Conservation (phyloP, 2,329 filamentous ascomycete genomes). For the Sporothrix dimorphospora region DNA sequence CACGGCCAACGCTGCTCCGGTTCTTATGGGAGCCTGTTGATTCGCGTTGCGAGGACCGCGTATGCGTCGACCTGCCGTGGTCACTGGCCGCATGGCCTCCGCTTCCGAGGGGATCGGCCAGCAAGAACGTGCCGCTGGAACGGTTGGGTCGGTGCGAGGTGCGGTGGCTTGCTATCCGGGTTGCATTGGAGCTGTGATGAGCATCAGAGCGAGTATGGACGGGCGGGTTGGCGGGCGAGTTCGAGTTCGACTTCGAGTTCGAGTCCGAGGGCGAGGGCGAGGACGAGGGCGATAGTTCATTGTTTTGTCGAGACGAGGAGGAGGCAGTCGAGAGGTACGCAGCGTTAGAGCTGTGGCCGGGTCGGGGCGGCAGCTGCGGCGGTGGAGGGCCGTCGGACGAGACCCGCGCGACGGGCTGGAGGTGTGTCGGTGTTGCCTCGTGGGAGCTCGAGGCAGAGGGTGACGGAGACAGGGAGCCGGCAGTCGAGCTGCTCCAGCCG, state of each 20-base stretch:
- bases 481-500: slow-evolving; percentile 10
- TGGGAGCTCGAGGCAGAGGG: neutral
- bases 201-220: neutral
- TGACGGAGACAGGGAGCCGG: neutral
- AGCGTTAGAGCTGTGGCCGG: neutral
- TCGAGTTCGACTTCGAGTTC: neutral
- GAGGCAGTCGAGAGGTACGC: slow-evolving; percentile 1
- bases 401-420: neutral
- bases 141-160: slow-evolving; percentile 39
- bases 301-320: slow-evolving; percentile 7
- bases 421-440: neutral
- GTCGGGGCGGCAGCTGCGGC: neutral
- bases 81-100: slow-evolving; percentile 27
- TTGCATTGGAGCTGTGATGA: neutral
- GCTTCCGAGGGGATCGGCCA: slow-evolving; percentile 48
- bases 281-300: neutral
- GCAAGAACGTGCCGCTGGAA: slow-evolving; percentile 55
- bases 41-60: neutral
- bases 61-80: neutral
- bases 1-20: slow-evolving; percentile 5
- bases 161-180: slow-evolving; percentile 3
- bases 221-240: neutral
- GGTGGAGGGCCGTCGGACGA: neutral
- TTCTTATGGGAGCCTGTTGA: neutral
- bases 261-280: no score